Evolutionary conservation across 352 stramenopile species (phyloP).

Genomic region (Phytophthora pinifolia): DNA sequence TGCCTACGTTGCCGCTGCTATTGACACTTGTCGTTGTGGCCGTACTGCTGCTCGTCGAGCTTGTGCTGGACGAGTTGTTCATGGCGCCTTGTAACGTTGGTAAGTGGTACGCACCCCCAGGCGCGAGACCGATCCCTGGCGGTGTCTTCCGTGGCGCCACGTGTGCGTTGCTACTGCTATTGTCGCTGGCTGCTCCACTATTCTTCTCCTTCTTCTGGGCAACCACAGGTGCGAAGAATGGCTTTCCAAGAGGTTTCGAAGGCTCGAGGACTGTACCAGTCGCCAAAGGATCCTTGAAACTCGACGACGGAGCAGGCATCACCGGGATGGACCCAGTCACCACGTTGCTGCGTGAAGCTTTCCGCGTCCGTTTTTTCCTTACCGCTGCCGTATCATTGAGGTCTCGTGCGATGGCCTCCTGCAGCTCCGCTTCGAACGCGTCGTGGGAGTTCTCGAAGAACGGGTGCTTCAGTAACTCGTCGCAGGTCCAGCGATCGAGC

Average conservation of each 20-base stretch:
- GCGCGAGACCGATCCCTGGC: constrained; percentile 10
- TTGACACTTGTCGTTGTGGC: constrained; percentile 14
- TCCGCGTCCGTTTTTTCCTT: constrained; percentile 62
- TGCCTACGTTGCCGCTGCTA: constrained; percentile 12
- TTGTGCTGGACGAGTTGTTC: constrained; percentile 34
- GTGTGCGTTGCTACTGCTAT: constrained; percentile 14
- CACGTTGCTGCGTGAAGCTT: constrained; percentile 27
- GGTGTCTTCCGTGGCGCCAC: constrained; percentile 24
- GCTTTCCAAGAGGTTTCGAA: constrained; percentile 24
- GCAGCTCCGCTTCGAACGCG: constrained; percentile 63
- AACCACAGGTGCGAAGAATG: constrained; percentile 30
- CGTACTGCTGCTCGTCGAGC: constrained; percentile 31
- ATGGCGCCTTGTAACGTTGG: constrained; percentile 35
- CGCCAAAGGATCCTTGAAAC: constrained; percentile 20
- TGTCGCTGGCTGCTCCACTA: constrained; percentile 3
- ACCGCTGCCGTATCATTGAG: constrained; percentile 59
- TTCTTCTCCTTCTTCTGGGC: constrained; percentile 27
- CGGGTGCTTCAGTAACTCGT: constrained; percentile 70
- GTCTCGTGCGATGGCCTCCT: constrained; percentile 71
- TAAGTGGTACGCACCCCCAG: constrained; percentile 28
- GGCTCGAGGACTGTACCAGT: constrained; percentile 2
- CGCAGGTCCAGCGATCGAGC: constrained; percentile 79
- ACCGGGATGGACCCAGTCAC: constrained; percentile 11
- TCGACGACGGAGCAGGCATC: constrained; percentile 10
- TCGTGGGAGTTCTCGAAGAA: constrained; percentile 64